These are phyloP conservation scores for Neocucurbitaria cava DNA, from an alignment of 2,329 filamentous ascomycete species.

Conservation along the genomic window DNA sequence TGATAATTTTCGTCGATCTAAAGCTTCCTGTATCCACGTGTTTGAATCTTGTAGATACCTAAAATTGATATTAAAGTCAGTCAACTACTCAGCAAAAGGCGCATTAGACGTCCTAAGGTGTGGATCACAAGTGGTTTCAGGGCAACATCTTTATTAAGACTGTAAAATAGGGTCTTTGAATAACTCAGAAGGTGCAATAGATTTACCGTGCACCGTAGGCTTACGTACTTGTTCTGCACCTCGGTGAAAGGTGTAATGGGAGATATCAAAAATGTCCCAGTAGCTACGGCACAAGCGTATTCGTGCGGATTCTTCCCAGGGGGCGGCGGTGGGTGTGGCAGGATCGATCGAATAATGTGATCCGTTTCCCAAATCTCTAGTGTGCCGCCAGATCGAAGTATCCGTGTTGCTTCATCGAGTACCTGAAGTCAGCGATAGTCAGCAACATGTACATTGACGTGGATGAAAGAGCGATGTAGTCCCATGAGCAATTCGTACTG, in stretches of 20 bases:
- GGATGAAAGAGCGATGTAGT: neutral
- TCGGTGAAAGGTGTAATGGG: conserved; percentile 81
- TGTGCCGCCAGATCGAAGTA: conserved; percentile 78
- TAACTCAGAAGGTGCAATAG: neutral
- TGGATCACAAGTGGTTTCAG: too few relatives aligned
- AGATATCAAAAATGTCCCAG: conserved; percentile 83
- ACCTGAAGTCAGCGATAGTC: neutral
- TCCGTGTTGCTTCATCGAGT: conserved; percentile 76
- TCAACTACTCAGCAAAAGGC: neutral
- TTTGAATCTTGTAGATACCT: conserved; percentile 81
- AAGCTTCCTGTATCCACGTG: conserved; percentile 76
- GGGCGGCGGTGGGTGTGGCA: conserved; percentile 74
- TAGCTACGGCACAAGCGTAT: conserved; percentile 67
- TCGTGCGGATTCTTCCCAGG: conserved; percentile 66
- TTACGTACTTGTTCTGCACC: conserved; percentile 70
- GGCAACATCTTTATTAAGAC: neutral
- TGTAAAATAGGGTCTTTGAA: neutral
- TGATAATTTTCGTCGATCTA: conserved; percentile 74
- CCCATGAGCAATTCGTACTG: too few relatives aligned
- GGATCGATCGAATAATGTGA: conserved; percentile 80
- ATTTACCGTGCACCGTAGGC: neutral
- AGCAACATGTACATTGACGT: neutral
- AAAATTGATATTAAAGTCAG: neutral
- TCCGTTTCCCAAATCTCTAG: conserved; percentile 92
- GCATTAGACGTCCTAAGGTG: neutral